A percentile compares a stretch with the other conserved stretches of the same genome.
These are phyloP conservation scores for Microsporum canis DNA, from an alignment of 2,329 filamentous ascomycete genomes.

Conservation along the genomic window DNA sequence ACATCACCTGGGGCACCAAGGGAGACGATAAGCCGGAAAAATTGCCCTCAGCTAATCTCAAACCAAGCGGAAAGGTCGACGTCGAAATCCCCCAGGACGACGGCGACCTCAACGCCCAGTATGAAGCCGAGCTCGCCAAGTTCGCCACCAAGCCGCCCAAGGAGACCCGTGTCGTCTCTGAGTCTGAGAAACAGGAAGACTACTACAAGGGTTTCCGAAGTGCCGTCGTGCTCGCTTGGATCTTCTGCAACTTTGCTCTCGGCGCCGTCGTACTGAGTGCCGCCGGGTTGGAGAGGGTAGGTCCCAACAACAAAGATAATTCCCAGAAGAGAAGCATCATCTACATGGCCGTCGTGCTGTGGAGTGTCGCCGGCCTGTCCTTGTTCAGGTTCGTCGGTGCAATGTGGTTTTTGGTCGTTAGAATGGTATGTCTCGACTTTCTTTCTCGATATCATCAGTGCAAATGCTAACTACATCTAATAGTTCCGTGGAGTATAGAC, in stretches of 20 bases:
- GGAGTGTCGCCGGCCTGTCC: slow-evolving; percentile 75
- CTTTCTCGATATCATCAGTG: too few relatives aligned
- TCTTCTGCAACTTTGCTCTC: slow-evolving; percentile 88
- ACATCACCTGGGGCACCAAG: slow-evolving; percentile 96
- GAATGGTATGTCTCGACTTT: slow-evolving; percentile 56
- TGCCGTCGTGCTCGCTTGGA: slow-evolving; percentile 86
- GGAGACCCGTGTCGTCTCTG: slow-evolving; percentile 43
- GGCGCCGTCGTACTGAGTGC: slow-evolving; percentile 76
- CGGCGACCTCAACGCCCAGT: slow-evolving; percentile 87
- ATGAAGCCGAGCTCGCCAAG: slow-evolving; percentile 67
- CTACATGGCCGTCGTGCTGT: slow-evolving; percentile 78
- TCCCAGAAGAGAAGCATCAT: slow-evolving; percentile 55
- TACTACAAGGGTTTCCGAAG: slow-evolving; percentile 96
- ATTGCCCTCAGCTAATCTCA: slow-evolving; percentile 75
- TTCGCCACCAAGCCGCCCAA: slow-evolving; percentile 66
- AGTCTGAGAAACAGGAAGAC: slow-evolving; percentile 78
- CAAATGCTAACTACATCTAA: not conserved
- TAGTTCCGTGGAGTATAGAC: slow-evolving; percentile 43
- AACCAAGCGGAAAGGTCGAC: slow-evolving; percentile 91
- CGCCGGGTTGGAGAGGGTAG: slow-evolving; percentile 64
- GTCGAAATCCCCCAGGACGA: slow-evolving; percentile 78
- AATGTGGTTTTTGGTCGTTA: slow-evolving; percentile 81
- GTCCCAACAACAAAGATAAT: slow-evolving; percentile 34
- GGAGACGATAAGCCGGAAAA: slow-evolving; percentile 93
- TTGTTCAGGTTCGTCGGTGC: slow-evolving; percentile 80